Evolutionary conservation across 768 basidiomycete genomes (phyloP).

Genomic region (Boletus sp.): DNA sequence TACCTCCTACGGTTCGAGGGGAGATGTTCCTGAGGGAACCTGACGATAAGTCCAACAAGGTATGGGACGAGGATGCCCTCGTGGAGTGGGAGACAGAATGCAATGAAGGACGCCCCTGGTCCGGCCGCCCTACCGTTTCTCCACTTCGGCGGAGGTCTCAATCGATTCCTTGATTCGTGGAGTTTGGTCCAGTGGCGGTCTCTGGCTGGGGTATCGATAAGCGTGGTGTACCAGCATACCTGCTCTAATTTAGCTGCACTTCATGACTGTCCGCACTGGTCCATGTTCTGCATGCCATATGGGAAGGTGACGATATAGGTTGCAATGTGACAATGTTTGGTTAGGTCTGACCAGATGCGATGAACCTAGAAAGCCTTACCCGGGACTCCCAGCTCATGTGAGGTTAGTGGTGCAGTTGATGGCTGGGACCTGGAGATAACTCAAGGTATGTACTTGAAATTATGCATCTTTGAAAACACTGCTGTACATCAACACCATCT

Average conservation of each 20-base stretch:
- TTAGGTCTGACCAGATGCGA: background rate
- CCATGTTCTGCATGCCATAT: background rate
- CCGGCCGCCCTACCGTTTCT: slow-evolving; percentile 32
- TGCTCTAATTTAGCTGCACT: background rate
- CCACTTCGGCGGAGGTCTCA: background rate
- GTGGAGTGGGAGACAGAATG: slow-evolving; percentile 51
- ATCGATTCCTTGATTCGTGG: background rate
- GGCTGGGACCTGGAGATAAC: background rate
- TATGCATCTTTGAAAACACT: background rate
- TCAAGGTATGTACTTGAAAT: background rate
- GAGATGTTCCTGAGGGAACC: slow-evolving; percentile 43
- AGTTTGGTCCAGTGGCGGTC: background rate
- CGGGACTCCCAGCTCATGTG: background rate
- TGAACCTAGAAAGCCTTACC: background rate
- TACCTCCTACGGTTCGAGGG: slow-evolving; percentile 47
- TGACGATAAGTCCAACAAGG: slow-evolving; percentile 43
- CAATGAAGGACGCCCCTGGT: slow-evolving; percentile 49
- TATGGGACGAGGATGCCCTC: slow-evolving; percentile 61
- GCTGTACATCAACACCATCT: too few relatives aligned
- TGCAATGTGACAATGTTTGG: background rate
- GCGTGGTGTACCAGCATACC: background rate
- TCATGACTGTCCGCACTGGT: background rate
- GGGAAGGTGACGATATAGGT: background rate
- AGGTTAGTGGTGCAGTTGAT: background rate
- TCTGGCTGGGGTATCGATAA: background rate